Evolutionary conservation across 306 rosid genomes (phyloP), one percentile per base, ranked within the genome.

Genomic region (Cyclanthera cordifolia): DNA sequence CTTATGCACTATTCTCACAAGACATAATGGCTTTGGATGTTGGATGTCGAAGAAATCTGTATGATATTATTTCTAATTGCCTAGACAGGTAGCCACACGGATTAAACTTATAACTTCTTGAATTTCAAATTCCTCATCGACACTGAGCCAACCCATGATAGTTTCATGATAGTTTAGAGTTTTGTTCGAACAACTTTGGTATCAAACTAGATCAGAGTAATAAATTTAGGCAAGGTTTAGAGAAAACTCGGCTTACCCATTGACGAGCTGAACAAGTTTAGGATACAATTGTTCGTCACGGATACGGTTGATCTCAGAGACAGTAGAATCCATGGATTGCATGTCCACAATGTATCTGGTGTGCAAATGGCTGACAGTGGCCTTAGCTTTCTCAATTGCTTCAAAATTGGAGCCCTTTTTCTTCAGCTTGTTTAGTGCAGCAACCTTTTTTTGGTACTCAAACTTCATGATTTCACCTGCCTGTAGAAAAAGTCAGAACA

Each of bases 271-370:
- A 78, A 81, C 87, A 71, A 94, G 97, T 72, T 82, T 86, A 25
- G 95, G 95, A 81, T 85, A 86, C 74, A 94, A 73, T 76, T 81
- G 99, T 16, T 88, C 79, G 43, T 94, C 97, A 20, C 99, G 89
- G 80, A 94, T 79, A 1, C 90, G 87, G 75, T 79, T 88, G 74
- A 94, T 94, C 90, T 94, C 99, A 2, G 86, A 78, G 51, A 94
- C 96, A 12, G 99, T 94, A 37, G 99, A 94, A 77, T 94, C 99
- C 99, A 94, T 70, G 81, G 99, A 86, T 75, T 94, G 99, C 95
- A 94, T 90, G 77, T 94, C 99, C 47, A 94, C 99, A 71, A 90
- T 94, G 80, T 94, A 94, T 82, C 97, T 83, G 16, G 99, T 94
- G 72, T 90, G 99, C 81, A 94, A 85, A 78, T 83, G 97, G 76